Conservation (phyloP, 179 eudicot species). For the Pouteria campechiana region DNA sequence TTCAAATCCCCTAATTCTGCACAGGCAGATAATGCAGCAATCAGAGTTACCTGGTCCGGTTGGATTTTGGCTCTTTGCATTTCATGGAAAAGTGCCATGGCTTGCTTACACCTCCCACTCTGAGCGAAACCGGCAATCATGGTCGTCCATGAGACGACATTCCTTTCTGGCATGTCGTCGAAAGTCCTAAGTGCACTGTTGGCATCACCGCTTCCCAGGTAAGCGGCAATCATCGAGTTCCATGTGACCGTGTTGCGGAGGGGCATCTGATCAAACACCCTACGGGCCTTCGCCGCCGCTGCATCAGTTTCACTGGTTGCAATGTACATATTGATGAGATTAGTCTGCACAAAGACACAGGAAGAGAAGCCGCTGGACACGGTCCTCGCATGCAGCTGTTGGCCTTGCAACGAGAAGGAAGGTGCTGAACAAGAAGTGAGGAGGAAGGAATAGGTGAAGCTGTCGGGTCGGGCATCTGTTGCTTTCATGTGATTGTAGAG, state of each 20-base stretch:
- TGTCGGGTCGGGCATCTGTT: constrained; percentile 22
- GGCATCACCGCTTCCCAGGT: constrained; percentile 21
- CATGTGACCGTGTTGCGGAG: constrained; percentile 32
- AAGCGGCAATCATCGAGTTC: constrained; percentile 39
- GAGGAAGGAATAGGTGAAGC: constrained; percentile 34
- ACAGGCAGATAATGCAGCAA: constrained; percentile 47
- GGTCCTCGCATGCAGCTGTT: constrained; percentile 53
- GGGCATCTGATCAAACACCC: constrained; percentile 44
- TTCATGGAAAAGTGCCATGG: constrained; percentile 25
- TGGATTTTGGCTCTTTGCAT: constrained; percentile 27
- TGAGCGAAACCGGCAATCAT: constrained; percentile 39
- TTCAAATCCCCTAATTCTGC: constrained; percentile 45
- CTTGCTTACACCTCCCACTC: constrained; percentile 28
- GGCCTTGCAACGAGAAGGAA: constrained; percentile 34
- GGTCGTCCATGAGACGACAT: constrained; percentile 45
- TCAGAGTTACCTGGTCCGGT: constrained; percentile 33
- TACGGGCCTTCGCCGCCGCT: constrained; percentile 13
- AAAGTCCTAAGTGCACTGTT: constrained; percentile 26
- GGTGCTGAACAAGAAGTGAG: constrained; percentile 30
- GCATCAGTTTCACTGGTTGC: constrained; percentile 2
- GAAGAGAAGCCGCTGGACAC: constrained; percentile 33
- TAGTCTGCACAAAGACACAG: constrained; percentile 36
- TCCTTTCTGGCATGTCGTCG: constrained; percentile 39
- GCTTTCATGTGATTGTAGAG: constrained; percentile 27
- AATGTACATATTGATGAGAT: constrained; percentile 45